phyloP scores from a whole-genome alignment of 306 rosid species.

The Hippophae tibetana region DNA sequence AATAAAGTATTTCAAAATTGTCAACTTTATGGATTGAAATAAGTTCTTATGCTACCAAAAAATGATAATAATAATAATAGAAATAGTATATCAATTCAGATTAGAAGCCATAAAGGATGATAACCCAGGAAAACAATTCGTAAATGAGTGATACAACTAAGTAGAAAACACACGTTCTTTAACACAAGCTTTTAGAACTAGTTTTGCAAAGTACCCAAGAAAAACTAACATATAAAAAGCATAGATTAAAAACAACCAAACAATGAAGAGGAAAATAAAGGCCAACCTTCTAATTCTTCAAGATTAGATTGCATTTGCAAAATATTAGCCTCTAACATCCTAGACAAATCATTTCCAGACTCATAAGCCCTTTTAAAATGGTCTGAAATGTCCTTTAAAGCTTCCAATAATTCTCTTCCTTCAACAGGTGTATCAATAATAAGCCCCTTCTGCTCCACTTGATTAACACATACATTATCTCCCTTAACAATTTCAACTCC shows the following conservation, averaged over 20 bases:
- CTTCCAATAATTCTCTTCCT: slow-evolving; percentile 89
- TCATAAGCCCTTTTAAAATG: slow-evolving; percentile 64
- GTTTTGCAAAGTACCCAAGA: neutral
- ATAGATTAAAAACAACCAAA: neutral
- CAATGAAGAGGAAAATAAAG: neutral
- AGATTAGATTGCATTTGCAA: slow-evolving; percentile 70
- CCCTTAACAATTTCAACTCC: slow-evolving; percentile 38
- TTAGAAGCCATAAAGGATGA: too few species aligned
- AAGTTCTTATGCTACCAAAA: too few species aligned
- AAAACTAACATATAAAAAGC: neutral
- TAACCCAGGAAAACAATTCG: too few species aligned
- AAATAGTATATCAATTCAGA: too few species aligned
- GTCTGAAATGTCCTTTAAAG: slow-evolving; percentile 73
- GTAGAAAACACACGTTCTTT: neutral
- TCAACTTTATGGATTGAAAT: too few species aligned
- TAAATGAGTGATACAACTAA: too few species aligned
- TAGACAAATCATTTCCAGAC: slow-evolving; percentile 69
- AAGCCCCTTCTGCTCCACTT: slow-evolving; percentile 41
- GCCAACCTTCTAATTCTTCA: slow-evolving; percentile 81
- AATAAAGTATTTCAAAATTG: too few species aligned
- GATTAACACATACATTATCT: slow-evolving; percentile 30
- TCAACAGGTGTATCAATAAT: slow-evolving; percentile 60
- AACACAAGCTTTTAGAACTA: too few species aligned
- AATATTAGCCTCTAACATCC: slow-evolving; percentile 87
- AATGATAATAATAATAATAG: too few species aligned